Evolutionary conservation across 2,329 filamentous ascomycete genomes (phyloP), one percentile per base, ranked within the genome.

Genomic region (Chaetomiaceae sp.): DNA sequence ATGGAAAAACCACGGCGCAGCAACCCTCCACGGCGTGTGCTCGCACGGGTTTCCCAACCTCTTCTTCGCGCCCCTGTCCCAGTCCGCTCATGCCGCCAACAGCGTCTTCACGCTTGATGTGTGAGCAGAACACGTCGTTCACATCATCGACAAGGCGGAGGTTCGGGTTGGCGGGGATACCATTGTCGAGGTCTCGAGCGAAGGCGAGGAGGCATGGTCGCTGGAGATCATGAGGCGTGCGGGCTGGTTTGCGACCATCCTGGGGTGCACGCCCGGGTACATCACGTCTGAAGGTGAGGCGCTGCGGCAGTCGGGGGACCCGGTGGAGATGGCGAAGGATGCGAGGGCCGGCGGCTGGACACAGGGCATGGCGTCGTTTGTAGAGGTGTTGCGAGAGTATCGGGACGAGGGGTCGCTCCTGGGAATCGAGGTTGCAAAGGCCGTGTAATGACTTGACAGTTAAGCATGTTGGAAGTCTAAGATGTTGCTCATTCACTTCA

Each of bases 241-340:
- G 0, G 64, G 63, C 7, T 67, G 68, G 23, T 69, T 73, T 34
- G 68, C 68, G 0, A 66, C 66, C 7, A 49, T 75, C 17, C 60
- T 63, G 5, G 68, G 73, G 13, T 83, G 79, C 63, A 79, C 77
- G n/a, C 78, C 78, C 0, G 68, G 73, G 12, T 82, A 81, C 56
- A 63, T 74, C 34, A 81, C 77, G 42, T 64, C 60, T 19, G 74
- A 80, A 61, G 73, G 70, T 2, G 61, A 66, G 31, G 34, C 44
- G 10, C 13, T 45, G 34, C 16, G 39, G 30, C 49, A 61, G n/a
- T 55, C 57, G 21, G 45, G 44, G 19, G 58, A 60, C 7, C 59
- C 48, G 13, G 65, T 64, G 52, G 64, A 64, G 2, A 56, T 63
- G 55, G 56, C 66, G 31, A 71, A 68, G 58, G 52, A 53, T 34